phyloP scores from a whole-genome alignment of 2,329 filamentous ascomycete species.

The Paramyrothecium sp. region DNA sequence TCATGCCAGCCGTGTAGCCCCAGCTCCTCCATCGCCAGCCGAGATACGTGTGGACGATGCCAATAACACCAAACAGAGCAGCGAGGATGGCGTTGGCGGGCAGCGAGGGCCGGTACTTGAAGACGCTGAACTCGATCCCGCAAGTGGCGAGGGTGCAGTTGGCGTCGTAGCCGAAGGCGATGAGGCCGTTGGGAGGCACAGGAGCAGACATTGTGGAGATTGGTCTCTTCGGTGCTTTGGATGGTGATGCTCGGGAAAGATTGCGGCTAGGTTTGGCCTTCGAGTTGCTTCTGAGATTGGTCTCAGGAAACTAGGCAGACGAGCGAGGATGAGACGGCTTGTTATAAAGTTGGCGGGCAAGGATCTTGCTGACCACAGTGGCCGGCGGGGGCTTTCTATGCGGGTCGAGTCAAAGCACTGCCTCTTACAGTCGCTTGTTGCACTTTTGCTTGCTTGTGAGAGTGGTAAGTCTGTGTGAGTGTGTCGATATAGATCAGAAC shows the following conservation, averaged over 20 bases:
- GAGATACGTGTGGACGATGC: constrained; percentile 39
- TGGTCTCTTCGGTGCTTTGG: background rate
- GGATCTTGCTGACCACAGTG: too few species aligned
- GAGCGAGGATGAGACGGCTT: too few species aligned
- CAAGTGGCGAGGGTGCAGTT: constrained; percentile 49
- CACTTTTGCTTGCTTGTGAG: background rate
- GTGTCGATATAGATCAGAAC: background rate
- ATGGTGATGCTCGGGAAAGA: too few species aligned
- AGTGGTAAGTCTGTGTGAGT: background rate
- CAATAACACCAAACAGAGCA: constrained; percentile 44
- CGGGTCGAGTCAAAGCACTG: background rate
- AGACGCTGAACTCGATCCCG: constrained; percentile 44
- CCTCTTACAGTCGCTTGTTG: background rate
- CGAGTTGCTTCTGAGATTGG: too few species aligned
- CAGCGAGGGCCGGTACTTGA: constrained; percentile 53
- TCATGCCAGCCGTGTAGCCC: constrained; percentile 50
- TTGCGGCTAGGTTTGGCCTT: too few species aligned
- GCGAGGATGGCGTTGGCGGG: constrained; percentile 51
- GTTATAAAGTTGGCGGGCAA: too few species aligned
- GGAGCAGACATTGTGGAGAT: constrained; percentile 5
- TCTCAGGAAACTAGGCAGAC: too few species aligned
- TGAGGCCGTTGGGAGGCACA: constrained; percentile 10
- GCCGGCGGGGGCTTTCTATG: too few species aligned
- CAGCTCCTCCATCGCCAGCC: constrained; percentile 46
- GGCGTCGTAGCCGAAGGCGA: constrained; percentile 39